A percentile compares a stretch with the other conserved stretches of the same genome.
Conservation (phyloP, 352 stramenopile species). For the Pythium pyrilobum region DNA sequence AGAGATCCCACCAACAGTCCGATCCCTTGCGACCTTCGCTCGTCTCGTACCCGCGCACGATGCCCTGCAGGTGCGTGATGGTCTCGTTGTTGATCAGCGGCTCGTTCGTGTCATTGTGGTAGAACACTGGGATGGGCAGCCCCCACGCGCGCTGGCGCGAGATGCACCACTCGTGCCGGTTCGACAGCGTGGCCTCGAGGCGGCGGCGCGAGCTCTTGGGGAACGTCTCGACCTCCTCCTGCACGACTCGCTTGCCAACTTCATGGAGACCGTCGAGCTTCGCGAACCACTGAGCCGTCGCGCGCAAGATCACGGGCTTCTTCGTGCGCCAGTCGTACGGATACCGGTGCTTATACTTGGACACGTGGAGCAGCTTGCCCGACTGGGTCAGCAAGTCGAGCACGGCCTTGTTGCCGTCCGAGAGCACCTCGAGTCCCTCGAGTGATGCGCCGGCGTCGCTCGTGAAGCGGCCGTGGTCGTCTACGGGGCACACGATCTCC, state of each 20-base stretch:
- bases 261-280: slow-evolving; percentile 93
- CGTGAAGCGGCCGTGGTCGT: slow-evolving; percentile 75
- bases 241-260: slow-evolving; percentile 44
- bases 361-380: slow-evolving; percentile 80
- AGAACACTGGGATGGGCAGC: slow-evolving; percentile 98
- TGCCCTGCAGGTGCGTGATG: slow-evolving; percentile 77
- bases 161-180: slow-evolving; percentile 98
- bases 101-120: slow-evolving; percentile 87
- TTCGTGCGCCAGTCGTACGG: slow-evolving; percentile 99
- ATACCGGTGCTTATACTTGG: slow-evolving; percentile 94
- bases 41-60: slow-evolving; percentile 43
- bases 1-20: slow-evolving; percentile 96
- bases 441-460: slow-evolving; percentile 86
- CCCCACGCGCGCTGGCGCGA: slow-evolving; percentile 97
- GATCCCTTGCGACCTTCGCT: slow-evolving; percentile 81
- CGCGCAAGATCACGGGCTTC: slow-evolving; percentile 97
- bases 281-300: slow-evolving; percentile 99
- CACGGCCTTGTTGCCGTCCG: slow-evolving; percentile 91
- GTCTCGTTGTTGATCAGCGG: slow-evolving; percentile 90
- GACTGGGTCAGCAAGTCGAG: slow-evolving; percentile 77
- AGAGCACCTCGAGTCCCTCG: slow-evolving; percentile 86
- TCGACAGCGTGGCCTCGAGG: slow-evolving; percentile 82
- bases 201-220: slow-evolving; percentile 80
- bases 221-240: slow-evolving; percentile 89
- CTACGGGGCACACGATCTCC: slow-evolving; percentile 63